Percentiles rank a stretch among this genome's conserved stretches.
Conservation (phyloP, 2,329 filamentous ascomycete species). For the Aspergillus terreus region DNA sequence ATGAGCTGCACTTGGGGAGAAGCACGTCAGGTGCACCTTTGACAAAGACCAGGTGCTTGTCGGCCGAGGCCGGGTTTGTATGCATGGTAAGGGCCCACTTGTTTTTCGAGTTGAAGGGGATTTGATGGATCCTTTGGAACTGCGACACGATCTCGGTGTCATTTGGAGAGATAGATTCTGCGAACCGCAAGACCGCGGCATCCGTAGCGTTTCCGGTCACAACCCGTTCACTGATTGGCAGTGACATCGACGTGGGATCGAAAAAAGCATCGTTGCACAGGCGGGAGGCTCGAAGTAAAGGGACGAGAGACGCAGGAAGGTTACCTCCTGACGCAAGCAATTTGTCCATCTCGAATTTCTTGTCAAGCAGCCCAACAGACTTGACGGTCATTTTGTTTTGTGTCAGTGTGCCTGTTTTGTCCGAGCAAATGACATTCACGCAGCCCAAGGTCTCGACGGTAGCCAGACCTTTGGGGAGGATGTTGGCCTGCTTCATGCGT, state of each 20-base stretch:
- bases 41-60: constrained; percentile 46
- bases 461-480: constrained; percentile 75
- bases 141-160: constrained; percentile 51
- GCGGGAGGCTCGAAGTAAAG: constrained; percentile 60
- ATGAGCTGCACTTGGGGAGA: constrained; percentile 59
- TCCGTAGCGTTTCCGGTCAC: constrained; percentile 76
- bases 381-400: constrained; percentile 67
- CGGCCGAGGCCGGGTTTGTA: constrained; percentile 30
- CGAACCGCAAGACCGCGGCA: constrained; percentile 68
- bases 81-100: constrained; percentile 71
- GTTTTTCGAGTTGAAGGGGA: constrained; percentile 79
- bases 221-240: constrained; percentile 59
- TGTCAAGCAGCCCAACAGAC: constrained; percentile 25
- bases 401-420: constrained; percentile 65
- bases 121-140: constrained; percentile 65
- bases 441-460: constrained; percentile 74
- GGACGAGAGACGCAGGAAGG: constrained; percentile 45
- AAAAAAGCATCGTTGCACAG: constrained; percentile 75
- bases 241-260: constrained; percentile 59
- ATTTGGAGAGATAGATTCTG: constrained; percentile 60
- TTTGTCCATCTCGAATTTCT: constrained; percentile 18
- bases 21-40: constrained; percentile 77
- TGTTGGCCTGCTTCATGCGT: constrained; percentile 71
- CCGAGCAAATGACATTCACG: constrained; percentile 71
- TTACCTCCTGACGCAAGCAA: constrained; percentile 11